A percentile compares a stretch with the other conserved stretches of the same genome.
phyloP scores from a whole-genome alignment of 140 eudicot genomes.

The Erigeron philadelphicus region DNA sequence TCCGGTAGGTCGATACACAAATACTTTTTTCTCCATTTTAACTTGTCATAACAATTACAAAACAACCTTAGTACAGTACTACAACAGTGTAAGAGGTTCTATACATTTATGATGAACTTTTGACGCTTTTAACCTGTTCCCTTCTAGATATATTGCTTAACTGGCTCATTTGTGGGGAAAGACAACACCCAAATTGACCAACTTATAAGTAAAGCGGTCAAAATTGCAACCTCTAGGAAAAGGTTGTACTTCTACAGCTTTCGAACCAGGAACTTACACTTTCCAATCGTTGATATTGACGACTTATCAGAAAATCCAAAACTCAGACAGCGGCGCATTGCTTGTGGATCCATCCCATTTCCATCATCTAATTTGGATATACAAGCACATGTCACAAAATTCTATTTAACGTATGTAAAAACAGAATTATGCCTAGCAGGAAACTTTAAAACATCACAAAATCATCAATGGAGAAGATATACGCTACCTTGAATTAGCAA shows the following conservation, averaged over 20 bases:
- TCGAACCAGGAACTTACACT: conserved; percentile 48
- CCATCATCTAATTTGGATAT: conserved; percentile 63
- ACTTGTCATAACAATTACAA: not conserved
- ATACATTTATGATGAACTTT: not conserved
- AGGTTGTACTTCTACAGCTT: not conserved
- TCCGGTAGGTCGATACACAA: not conserved
- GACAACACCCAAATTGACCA: not conserved
- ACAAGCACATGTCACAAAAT: conserved; percentile 11
- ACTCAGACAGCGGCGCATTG: conserved; percentile 78
- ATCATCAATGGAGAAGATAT: conserved; percentile 1
- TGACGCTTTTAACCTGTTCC: not conserved
- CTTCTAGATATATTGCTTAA: not conserved
- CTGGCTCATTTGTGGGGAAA: not conserved
- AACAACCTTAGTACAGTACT: not conserved
- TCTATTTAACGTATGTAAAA: conserved; percentile 4
- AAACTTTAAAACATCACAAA: not conserved
- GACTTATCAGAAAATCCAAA: conserved; percentile 89
- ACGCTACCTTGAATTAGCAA: conserved; percentile 69
- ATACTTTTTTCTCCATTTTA: not conserved
- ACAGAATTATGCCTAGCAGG: not conserved
- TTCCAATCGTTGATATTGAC: conserved; percentile 60
- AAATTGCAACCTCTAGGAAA: conserved; percentile 2
- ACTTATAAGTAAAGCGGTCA: not conserved
- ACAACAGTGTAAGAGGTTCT: not conserved
- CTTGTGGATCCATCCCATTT: conserved; percentile 86